A percentile compares a stretch with the other conserved stretches of the same genome.
These are phyloP conservation scores for Collariella sp. DNA, from an alignment of 495 filamentous ascomycete genomes.

Conservation along the genomic window DNA sequence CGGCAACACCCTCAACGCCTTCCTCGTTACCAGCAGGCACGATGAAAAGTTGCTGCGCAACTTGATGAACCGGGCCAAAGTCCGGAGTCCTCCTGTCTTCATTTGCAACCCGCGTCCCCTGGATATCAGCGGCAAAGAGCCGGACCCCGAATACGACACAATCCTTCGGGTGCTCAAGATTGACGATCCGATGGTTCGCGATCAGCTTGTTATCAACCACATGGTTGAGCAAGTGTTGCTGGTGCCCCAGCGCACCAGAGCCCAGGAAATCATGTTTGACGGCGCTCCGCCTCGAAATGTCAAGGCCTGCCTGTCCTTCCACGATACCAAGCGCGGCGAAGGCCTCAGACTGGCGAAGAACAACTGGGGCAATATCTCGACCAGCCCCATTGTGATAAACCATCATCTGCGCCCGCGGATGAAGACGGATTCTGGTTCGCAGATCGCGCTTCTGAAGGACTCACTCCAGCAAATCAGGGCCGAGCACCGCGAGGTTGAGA, in stretches of 20 bases:
- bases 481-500: constrained; percentile 31
- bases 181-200: constrained; percentile 65
- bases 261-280: constrained; percentile 59
- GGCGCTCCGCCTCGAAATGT: constrained; percentile 58
- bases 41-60: constrained; percentile 56
- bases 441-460: constrained; percentile 48
- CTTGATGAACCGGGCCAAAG: constrained; percentile 51
- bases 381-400: constrained; percentile 25
- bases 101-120: constrained; percentile 55
- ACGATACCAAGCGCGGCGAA: constrained; percentile 47
- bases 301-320: constrained; percentile 56
- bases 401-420: constrained; percentile 52
- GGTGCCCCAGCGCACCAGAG: constrained; percentile 57
- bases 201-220: constrained; percentile 75
- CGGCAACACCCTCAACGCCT: constrained; percentile 56
- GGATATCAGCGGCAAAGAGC: constrained; percentile 59
- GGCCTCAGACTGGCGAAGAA: constrained; percentile 54
- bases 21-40: constrained; percentile 66
- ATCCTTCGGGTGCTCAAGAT: constrained; percentile 73
- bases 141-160: constrained; percentile 62
- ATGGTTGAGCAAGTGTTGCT: constrained; percentile 77
- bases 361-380: constrained; percentile 34
- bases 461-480: constrained; percentile 34
- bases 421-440: constrained; percentile 66
- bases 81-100: constrained; percentile 51